Evolutionary conservation across 257 asterid genomes (phyloP), one percentile per base, ranked within the genome.

Genomic region (Solanum sparsipilum): DNA sequence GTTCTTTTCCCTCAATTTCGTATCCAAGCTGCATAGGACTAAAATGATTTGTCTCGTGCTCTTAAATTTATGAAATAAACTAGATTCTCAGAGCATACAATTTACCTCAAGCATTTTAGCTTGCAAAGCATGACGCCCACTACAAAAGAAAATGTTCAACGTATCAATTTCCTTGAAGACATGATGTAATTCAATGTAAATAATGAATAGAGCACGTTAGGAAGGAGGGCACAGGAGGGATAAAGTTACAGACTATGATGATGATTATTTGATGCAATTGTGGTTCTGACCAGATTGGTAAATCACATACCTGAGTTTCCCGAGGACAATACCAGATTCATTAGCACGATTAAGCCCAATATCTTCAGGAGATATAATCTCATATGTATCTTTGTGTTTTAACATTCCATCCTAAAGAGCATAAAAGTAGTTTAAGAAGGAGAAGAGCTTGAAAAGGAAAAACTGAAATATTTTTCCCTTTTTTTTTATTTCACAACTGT

Each of bases 91-190:
- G 44, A 35, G 88, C 84, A 88, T 88, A 60, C 87, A 86, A 87
- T 88, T 84, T 88, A 96, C 99, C 98, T 96, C 98, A 91, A 93
- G 70, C 92, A 96, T 94, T 91, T 96, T 96, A 81, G 96, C 92
- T 92, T 94, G 95, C 93, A 96, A 88, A 93, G 99, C 99, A 96
- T 94, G 98, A 41, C 99, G 98, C 52, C 98, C 99, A 92, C 98
- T 96, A 95, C 86, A 87, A 39, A 91, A 87, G 65, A 74, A 91
- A 74, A 91, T 11, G 72, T 68, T 87, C 87, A 60, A 88, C 60
- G 84, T 27, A 86, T 90, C 13, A 86, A 76, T 63, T 18, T 82
- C 71, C 27, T 48, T 29, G 18, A 31, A 56, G 60, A 58, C 83
- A 44, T n/a, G 35, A 83, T 39, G 48, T 34, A 79, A 46, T 88